These are phyloP conservation scores for Pseudohalonectria lignicola DNA, from an alignment of 2,329 filamentous ascomycete genomes.

Conservation along the genomic window DNA sequence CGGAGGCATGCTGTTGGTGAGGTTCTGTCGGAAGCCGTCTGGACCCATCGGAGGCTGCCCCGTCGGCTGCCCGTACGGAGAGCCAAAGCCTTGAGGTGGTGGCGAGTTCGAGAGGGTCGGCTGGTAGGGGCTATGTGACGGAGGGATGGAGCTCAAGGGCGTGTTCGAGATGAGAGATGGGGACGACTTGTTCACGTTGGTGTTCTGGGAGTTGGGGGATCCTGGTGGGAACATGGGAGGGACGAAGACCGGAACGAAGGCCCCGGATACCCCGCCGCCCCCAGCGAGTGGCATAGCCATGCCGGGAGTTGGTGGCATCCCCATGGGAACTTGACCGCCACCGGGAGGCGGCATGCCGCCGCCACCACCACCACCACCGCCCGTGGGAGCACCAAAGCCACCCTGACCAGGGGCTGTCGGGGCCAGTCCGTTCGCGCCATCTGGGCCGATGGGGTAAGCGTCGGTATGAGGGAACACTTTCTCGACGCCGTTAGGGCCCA, in stretches of 20 bases:
- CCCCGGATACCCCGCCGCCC: background rate
- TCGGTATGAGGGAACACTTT: background rate
- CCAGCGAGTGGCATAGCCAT: background rate
- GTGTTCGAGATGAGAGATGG: background rate
- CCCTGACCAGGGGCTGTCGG: background rate
- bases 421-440: background rate
- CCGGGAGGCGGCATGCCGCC: too few relatives aligned
- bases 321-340: background rate
- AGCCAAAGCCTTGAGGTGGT: background rate
- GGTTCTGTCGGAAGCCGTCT: background rate
- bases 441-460: background rate
- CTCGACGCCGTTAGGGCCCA: background rate
- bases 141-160: background rate
- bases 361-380: background rate
- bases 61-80: background rate
- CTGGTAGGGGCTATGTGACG: background rate
- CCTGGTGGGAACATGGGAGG: background rate
- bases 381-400: background rate
- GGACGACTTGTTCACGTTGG: background rate
- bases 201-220: background rate
- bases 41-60: background rate
- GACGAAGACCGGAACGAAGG: conserved; percentile 1
- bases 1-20: background rate
- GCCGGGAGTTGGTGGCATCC: background rate
- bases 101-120: background rate